Percentiles rank a stretch among this genome's conserved stretches.
phyloP scores from a whole-genome alignment of 352 stramenopile species.

The Phytophthora sp. region DNA sequence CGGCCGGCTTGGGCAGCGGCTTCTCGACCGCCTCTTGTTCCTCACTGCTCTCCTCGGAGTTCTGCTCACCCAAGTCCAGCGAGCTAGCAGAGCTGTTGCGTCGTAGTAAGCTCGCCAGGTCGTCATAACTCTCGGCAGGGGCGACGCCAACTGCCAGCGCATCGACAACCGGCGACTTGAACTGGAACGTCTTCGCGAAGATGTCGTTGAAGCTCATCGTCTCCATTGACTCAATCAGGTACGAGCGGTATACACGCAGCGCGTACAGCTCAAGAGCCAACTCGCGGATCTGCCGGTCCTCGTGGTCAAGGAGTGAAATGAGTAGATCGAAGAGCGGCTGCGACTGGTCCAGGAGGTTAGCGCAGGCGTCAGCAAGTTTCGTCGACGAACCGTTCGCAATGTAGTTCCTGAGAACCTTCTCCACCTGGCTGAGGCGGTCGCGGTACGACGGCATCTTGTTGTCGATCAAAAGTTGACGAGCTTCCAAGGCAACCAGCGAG shows the following conservation, averaged over 20 bases:
- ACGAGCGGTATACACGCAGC: conserved; percentile 87
- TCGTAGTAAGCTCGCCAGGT: conserved; percentile 73
- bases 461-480: conserved; percentile 96
- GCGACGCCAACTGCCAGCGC: conserved; percentile 76
- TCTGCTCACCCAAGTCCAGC: conserved; percentile 41
- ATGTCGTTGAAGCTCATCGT: conserved; percentile 64
- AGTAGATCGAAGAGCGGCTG: conserved; percentile 88
- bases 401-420: conserved; percentile 75
- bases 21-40: conserved; percentile 40
- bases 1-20: conserved; percentile 34
- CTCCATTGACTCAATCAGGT: conserved; percentile 86
- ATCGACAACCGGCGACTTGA: conserved; percentile 84
- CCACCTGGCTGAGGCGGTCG: conserved; percentile 86
- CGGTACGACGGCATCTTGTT: conserved; percentile 97
- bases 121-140: conserved; percentile 84
- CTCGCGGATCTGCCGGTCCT: conserved; percentile 70
- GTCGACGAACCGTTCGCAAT: conserved; percentile 53
- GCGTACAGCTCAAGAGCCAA: conserved; percentile 85
- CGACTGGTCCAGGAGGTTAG: conserved; percentile 77
- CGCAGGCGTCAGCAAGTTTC: conserved; percentile 64
- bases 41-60: conserved; percentile 47
- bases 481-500: conserved; percentile 93
- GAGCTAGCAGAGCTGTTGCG: conserved; percentile 62
- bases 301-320: conserved; percentile 80
- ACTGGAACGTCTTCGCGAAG: conserved; percentile 89